These are phyloP conservation scores for Solanum chmielewskii DNA, from an alignment of 257 asterid genomes.

Conservation along the genomic window DNA sequence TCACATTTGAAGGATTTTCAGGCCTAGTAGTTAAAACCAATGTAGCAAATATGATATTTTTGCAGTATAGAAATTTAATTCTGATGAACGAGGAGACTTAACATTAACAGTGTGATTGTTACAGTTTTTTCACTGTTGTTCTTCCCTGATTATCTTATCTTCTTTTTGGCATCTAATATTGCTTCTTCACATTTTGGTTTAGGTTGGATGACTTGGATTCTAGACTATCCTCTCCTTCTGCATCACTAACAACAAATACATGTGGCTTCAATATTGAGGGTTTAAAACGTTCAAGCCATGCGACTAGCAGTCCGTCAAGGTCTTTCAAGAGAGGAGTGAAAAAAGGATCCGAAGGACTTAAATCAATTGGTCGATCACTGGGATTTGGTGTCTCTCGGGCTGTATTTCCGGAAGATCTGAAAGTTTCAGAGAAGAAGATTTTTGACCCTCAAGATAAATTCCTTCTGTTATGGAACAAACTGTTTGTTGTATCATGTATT, in stretches of 20 bases:
- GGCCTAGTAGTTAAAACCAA: neutral
- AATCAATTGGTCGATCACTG: slow-evolving; percentile 80
- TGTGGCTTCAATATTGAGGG: slow-evolving; percentile 71
- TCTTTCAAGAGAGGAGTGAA: slow-evolving; percentile 80
- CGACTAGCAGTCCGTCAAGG: slow-evolving; percentile 42
- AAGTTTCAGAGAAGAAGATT: slow-evolving; percentile 83
- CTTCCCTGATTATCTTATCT: neutral
- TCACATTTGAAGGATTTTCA: neutral
- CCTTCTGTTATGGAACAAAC: slow-evolving; percentile 84
- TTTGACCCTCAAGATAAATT: slow-evolving; percentile 95
- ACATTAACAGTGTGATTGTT: neutral
- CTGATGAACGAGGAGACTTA: neutral
- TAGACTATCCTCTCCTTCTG: slow-evolving; percentile 73
- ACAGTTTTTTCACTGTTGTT: neutral
- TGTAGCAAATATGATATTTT: neutral
- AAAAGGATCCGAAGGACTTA: slow-evolving; percentile 92
- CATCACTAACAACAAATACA: slow-evolving; percentile 54
- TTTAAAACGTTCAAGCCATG: slow-evolving; percentile 38
- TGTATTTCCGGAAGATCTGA: slow-evolving; percentile 93
- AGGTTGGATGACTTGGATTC: slow-evolving; percentile 97
- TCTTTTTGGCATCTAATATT: neutral
- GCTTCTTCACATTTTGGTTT: slow-evolving; percentile 2
- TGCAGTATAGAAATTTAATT: neutral
- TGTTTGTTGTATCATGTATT: slow-evolving; percentile 84
- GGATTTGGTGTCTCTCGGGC: slow-evolving; percentile 85